Evolutionary conservation across 2,329 filamentous ascomycete species (phyloP).

Genomic region (Leptographium flavum): DNA sequence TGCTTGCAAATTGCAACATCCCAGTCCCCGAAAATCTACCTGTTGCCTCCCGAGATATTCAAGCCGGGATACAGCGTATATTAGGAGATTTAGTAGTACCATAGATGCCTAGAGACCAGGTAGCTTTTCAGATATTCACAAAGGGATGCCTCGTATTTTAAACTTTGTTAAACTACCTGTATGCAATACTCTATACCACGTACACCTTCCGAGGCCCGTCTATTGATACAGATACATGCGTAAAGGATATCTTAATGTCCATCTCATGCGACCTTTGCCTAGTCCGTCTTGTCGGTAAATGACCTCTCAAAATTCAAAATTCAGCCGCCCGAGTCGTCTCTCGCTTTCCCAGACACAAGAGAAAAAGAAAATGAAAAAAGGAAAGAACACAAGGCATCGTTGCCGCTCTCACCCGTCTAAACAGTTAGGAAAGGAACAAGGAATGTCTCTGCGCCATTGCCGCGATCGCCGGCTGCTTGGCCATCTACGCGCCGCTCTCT

Average conservation of each 20-base stretch:
- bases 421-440: background rate
- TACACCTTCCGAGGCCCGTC: background rate
- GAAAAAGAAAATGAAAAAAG: background rate
- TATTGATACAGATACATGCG: slow-evolving; percentile 2
- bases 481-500: background rate
- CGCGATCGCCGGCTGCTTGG: background rate
- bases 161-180: background rate
- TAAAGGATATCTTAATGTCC: background rate
- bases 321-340: background rate
- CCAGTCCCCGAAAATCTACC: too few relatives aligned
- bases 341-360: background rate
- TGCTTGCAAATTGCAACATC: too few relatives aligned
- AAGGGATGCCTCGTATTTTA: too few relatives aligned
- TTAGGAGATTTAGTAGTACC: too few relatives aligned
- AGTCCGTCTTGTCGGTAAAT: background rate
- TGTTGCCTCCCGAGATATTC: too few relatives aligned
- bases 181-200: too few relatives aligned
- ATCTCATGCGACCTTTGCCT: background rate
- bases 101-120: too few relatives aligned
- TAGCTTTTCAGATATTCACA: too few relatives aligned
- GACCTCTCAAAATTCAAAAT: background rate
- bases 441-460: background rate
- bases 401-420: background rate
- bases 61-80: too few relatives aligned
- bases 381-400: background rate